phyloP scores from a whole-genome alignment of 176 grass and related monocot genomes.

The Hordeum marinum region DNA sequence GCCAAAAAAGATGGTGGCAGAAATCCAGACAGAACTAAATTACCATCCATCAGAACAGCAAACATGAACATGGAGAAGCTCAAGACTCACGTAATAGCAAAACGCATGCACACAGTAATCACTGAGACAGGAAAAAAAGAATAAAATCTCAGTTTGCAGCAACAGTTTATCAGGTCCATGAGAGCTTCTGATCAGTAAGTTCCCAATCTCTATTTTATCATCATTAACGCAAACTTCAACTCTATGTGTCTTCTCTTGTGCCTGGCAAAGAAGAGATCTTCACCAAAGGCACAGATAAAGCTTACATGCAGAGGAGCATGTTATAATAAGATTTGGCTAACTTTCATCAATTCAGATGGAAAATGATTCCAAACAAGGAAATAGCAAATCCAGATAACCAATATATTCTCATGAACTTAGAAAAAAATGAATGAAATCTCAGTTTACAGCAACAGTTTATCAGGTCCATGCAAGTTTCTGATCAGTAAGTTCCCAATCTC shows the following conservation, averaged over 20 bases:
- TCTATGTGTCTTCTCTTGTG: neutral
- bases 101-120: neutral
- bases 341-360: neutral
- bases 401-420: no score
- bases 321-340: neutral
- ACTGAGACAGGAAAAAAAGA: neutral
- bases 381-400: neutral
- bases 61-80: neutral
- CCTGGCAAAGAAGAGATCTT: neutral
- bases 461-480: neutral
- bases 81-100: neutral
- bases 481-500: slow-evolving; percentile 3
- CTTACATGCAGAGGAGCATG: neutral
- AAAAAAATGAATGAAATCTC: neutral
- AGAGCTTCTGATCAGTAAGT: neutral
- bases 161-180: neutral
- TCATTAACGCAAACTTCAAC: neutral
- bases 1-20: neutral
- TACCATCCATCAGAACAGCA: neutral
- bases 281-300: neutral
- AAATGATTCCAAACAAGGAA: neutral
- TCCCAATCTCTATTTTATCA: neutral
- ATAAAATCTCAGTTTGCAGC: neutral
- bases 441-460: neutral
- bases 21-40: neutral